phyloP scores from a whole-genome alignment of 2,329 filamentous ascomycete species.

The Zasmidium angulare region DNA sequence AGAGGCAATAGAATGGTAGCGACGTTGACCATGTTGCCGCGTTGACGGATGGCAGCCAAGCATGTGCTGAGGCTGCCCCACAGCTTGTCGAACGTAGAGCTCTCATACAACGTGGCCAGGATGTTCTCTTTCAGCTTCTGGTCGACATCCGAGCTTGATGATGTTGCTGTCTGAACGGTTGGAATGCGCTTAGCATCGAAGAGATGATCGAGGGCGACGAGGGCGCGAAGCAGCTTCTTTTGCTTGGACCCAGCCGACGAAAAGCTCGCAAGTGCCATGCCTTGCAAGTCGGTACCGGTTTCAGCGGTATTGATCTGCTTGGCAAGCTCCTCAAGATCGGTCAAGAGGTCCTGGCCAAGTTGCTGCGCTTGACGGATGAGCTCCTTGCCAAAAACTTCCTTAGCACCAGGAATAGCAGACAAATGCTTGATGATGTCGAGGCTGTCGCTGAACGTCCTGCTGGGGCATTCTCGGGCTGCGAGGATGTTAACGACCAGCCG shows the following conservation, averaged over 20 bases:
- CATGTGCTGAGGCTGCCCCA: constrained; percentile 93
- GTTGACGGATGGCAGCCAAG: constrained; percentile 80
- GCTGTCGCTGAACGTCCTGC: constrained; percentile 97
- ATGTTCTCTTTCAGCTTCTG: constrained; percentile 77
- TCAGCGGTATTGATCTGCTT: constrained; percentile 83
- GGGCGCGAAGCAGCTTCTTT: constrained; percentile 86
- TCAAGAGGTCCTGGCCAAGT: constrained; percentile 79
- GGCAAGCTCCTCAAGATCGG: constrained; percentile 80
- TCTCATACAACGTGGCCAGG: constrained; percentile 84
- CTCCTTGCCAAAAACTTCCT: constrained; percentile 88
- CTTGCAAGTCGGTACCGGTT: constrained; percentile 91
- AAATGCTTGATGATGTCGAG: constrained; percentile 98
- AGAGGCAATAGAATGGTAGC: constrained; percentile 91
- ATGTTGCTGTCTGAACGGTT: constrained; percentile 8
- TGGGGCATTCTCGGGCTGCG: constrained; percentile 91
- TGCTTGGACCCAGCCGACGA: constrained; percentile 95
- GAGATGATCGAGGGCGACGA: constrained; percentile 92
- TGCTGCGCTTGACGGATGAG: constrained; percentile 82
- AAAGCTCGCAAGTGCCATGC: constrained; percentile 89
- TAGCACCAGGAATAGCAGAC: constrained; percentile 86
- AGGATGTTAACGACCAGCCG: constrained; percentile 95
- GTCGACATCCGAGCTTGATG: constrained; percentile 38
- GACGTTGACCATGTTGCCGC: constrained; percentile 94
- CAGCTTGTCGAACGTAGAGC: constrained; percentile 81
- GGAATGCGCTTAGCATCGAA: constrained; percentile 72